Evolutionary conservation across 164 flowering plant species (phyloP).

Genomic region (Piper longum): DNA sequence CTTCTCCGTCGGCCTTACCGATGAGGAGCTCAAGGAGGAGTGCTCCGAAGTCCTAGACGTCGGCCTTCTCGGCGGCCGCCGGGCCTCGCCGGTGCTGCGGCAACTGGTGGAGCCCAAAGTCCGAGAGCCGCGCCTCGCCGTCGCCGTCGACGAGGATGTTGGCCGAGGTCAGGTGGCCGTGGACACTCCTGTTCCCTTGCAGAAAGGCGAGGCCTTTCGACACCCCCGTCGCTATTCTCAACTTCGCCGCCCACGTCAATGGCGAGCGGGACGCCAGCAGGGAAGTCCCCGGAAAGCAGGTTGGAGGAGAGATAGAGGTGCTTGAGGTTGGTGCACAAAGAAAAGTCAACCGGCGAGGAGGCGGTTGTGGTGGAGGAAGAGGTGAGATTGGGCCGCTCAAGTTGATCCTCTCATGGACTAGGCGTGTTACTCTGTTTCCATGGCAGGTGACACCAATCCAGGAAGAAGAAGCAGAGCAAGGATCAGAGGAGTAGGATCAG

Average conservation of each 20-base stretch:
- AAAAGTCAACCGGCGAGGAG: conserved; percentile 11
- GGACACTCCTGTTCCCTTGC: conserved; percentile 22
- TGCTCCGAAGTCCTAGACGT: conserved; percentile 40
- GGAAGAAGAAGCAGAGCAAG: conserved; percentile 18
- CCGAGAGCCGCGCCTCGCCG: conserved; percentile 27
- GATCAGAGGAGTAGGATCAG: conserved; percentile 23
- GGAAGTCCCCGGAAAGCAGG: conserved; percentile 23
- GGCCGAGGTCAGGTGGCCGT: conserved; percentile 30
- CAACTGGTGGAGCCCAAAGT: conserved; percentile 24
- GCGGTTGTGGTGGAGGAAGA: conserved; percentile 26
- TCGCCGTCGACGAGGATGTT: conserved; percentile 23
- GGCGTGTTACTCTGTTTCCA: conserved; percentile 20
- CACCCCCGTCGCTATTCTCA: conserved; percentile 22
- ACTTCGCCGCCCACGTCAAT: conserved; percentile 28
- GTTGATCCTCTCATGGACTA: conserved; percentile 25
- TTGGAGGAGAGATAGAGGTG: conserved; percentile 38
- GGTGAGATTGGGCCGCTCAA: conserved; percentile 24
- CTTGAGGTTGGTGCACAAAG: conserved; percentile 28
- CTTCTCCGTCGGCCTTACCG: conserved; percentile 23
- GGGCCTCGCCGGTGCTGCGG: conserved; percentile 4
- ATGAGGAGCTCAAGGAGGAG: conserved; percentile 36
- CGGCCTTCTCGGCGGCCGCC: conserved; percentile 15
- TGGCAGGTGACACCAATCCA: conserved; percentile 43
- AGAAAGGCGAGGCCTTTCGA: conserved; percentile 32
- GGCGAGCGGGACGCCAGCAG: conserved; percentile 24